These are phyloP conservation scores for Hysterangium stoloniferum DNA, from an alignment of 768 basidiomycete species.

Conservation along the genomic window DNA sequence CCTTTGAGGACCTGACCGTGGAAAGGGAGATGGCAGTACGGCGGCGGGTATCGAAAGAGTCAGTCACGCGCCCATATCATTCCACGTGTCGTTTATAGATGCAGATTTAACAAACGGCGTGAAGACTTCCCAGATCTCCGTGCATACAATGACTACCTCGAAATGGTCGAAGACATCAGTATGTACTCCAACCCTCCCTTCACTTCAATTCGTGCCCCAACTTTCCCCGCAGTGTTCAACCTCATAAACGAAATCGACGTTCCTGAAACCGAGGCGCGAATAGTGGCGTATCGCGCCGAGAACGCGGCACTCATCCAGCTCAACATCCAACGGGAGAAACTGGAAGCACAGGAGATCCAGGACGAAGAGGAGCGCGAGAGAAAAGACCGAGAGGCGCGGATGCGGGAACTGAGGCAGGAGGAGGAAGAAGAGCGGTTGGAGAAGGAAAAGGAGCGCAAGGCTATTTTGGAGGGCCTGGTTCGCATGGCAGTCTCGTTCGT, in stretches of 20 bases:
- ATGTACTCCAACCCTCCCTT: slow-evolving; percentile 25
- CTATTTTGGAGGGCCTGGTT: slow-evolving; percentile 77
- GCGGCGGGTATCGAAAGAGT: slow-evolving; percentile 86
- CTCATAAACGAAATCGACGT: slow-evolving; percentile 86
- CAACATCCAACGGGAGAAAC: slow-evolving; percentile 77
- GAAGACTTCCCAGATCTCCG: slow-evolving; percentile 81
- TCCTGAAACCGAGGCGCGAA: slow-evolving; percentile 72
- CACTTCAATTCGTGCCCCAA: slow-evolving; percentile 7
- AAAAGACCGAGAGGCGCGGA: slow-evolving; percentile 60
- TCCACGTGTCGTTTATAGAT: neutral
- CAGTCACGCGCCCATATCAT: slow-evolving; percentile 19
- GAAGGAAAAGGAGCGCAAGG: slow-evolving; percentile 59
- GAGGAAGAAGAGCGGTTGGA: slow-evolving; percentile 75
- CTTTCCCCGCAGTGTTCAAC: slow-evolving; percentile 69
- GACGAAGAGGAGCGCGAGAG: slow-evolving; percentile 80
- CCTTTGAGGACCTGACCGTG: slow-evolving; percentile 86
- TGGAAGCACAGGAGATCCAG: slow-evolving; percentile 59
- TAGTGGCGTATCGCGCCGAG: slow-evolving; percentile 67
- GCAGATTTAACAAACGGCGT: slow-evolving; percentile 87
- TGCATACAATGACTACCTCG: slow-evolving; percentile 91
- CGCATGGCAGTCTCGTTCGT: slow-evolving; percentile 22
- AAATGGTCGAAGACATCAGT: slow-evolving; percentile 92
- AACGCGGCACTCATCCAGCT: slow-evolving; percentile 79
- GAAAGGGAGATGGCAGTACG: slow-evolving; percentile 93
- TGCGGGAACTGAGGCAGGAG: slow-evolving; percentile 52